phyloP scores from a whole-genome alignment of 2,329 filamentous ascomycete genomes.

The Neofusicoccum kwambonambiense region DNA sequence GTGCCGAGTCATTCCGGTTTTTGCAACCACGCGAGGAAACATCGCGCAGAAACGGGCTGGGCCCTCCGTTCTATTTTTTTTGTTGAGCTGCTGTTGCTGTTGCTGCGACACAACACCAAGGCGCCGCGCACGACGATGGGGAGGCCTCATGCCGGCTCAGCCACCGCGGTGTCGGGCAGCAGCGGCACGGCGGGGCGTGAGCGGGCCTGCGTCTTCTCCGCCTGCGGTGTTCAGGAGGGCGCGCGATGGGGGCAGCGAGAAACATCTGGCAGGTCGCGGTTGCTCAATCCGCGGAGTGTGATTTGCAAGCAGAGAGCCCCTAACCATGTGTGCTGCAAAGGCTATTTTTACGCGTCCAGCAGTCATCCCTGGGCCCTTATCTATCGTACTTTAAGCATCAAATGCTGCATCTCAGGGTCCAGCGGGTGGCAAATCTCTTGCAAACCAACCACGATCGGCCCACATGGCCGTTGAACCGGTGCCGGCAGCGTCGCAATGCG shows the following conservation, averaged over 20 bases:
- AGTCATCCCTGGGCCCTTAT: background rate
- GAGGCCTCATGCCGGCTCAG: background rate
- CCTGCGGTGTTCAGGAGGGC: conserved; percentile 6
- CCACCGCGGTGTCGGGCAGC: conserved; percentile 5
- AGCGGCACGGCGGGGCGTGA: conserved; percentile 1
- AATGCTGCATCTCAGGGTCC: conserved; percentile 13
- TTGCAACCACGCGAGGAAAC: conserved; percentile 12
- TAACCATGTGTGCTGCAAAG: background rate
- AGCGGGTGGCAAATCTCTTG: conserved; percentile 9
- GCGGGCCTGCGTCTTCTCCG: conserved; percentile 1
- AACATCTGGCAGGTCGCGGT: background rate
- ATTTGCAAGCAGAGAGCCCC: background rate
- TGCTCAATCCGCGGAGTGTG: background rate
- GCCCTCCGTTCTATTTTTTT: background rate
- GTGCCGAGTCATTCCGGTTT: conserved; percentile 7
- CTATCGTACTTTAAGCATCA: conserved; percentile 14
- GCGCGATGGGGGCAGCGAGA: background rate
- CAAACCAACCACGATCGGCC: background rate
- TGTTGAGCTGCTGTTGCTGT: background rate
- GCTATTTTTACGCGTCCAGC: conserved; percentile 4
- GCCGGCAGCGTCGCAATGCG: background rate
- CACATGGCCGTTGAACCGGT: background rate
- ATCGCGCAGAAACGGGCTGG: background rate
- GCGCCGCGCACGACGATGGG: background rate
- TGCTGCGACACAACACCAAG: conserved; percentile 10